Evolutionary conservation across 83 land plant species (phyloP).

Genomic region (Thuja plicata): DNA sequence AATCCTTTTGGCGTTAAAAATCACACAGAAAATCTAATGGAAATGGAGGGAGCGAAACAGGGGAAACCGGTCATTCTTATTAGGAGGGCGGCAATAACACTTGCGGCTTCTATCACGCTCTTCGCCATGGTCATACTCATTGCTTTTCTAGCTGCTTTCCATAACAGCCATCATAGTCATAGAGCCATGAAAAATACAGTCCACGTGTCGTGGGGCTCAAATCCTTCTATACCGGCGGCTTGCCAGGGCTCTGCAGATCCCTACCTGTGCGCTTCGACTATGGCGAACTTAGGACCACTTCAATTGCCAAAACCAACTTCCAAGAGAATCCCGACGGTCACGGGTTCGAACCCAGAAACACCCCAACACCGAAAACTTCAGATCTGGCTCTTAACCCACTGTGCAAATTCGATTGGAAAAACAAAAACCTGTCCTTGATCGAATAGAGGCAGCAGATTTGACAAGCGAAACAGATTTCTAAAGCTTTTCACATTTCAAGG

Average conservation of each 20-base stretch:
- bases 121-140: background rate
- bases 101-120: background rate
- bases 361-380: background rate
- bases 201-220: background rate
- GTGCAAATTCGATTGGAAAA: no score
- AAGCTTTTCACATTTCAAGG: background rate
- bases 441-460: background rate
- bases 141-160: background rate
- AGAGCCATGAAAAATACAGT: background rate
- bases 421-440: no score
- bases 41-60: background rate
- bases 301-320: background rate
- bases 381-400: background rate
- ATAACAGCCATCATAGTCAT: no score
- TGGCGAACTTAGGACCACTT: background rate
- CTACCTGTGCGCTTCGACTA: background rate
- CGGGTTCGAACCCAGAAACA: background rate
- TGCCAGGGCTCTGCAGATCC: background rate
- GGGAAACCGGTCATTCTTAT: background rate
- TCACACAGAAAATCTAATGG: background rate
- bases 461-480: background rate
- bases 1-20: background rate
- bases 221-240: background rate
- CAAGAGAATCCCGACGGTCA: background rate
- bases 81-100: background rate